phyloP scores from a whole-genome alignment of 768 basidiomycete species.

The Pleurotus citrinopileatus region DNA sequence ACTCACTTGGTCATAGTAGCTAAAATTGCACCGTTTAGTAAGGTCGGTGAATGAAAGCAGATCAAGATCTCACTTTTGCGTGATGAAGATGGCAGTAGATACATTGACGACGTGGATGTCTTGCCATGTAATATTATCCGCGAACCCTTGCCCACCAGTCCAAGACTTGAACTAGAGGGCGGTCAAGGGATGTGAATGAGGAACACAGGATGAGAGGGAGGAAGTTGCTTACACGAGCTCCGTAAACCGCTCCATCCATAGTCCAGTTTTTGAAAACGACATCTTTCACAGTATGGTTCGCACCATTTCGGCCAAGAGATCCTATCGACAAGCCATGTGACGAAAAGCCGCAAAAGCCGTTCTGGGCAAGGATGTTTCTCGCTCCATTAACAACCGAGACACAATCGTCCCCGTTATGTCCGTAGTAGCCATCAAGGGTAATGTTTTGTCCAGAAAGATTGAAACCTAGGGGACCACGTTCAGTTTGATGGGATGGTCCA shows the following conservation, averaged over 20 bases:
- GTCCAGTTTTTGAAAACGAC: conserved; percentile 47
- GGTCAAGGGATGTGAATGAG: conserved; percentile 10
- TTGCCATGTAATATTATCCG: conserved; percentile 46
- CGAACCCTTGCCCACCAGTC: conserved; percentile 44
- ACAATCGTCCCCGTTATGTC: conserved; percentile 48
- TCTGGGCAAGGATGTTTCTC: conserved; percentile 39
- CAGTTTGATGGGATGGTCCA: neutral
- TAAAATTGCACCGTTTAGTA: conserved; percentile 15
- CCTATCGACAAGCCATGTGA: conserved; percentile 49
- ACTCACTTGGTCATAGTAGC: conserved; percentile 54
- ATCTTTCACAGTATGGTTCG: conserved; percentile 37
- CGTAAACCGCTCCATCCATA: conserved; percentile 48
- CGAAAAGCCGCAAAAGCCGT: conserved; percentile 43
- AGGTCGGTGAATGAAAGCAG: neutral
- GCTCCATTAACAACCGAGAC: conserved; percentile 46
- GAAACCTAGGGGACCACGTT: conserved; percentile 20
- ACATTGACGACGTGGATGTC: conserved; percentile 42
- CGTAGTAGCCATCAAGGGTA: conserved; percentile 39
- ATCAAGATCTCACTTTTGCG: conserved; percentile 32
- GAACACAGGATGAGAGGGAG: no score
- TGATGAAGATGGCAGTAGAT: conserved; percentile 44
- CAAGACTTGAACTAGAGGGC: conserved; percentile 42
- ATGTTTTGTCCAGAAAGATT: conserved; percentile 37
- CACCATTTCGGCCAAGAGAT: conserved; percentile 39
- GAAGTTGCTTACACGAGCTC: conserved; percentile 36